Evolutionary conservation across 768 basidiomycete genomes (phyloP).

Genomic region (Boletellus sp.): DNA sequence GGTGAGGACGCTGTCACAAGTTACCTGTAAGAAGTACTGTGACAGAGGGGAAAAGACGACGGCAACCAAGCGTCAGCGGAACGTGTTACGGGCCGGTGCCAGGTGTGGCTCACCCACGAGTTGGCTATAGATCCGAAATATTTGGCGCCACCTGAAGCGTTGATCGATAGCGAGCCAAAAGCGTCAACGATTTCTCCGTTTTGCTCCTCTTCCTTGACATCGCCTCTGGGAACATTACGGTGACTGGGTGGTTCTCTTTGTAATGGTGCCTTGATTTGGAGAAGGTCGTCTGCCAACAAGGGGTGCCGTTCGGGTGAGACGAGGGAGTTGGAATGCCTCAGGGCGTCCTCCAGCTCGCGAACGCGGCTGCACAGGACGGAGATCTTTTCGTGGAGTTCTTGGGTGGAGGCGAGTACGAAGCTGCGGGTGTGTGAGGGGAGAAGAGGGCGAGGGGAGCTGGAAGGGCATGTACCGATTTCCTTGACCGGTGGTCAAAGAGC

Average conservation of each 20-base stretch:
- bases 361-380: constrained; percentile 68
- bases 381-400: constrained; percentile 82
- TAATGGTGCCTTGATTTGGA: constrained; percentile 72
- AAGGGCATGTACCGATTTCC: constrained; percentile 59
- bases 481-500: constrained; percentile 77
- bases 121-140: constrained; percentile 76
- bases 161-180: constrained; percentile 76
- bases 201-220: constrained; percentile 59
- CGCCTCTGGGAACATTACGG: constrained; percentile 35
- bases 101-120: constrained; percentile 52
- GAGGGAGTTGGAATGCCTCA: constrained; percentile 56
- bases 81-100: neutral
- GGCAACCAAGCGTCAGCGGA: constrained; percentile 7
- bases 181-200: constrained; percentile 72
- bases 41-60: neutral
- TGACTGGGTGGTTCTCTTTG: constrained; percentile 56
- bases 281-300: constrained; percentile 65
- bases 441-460: neutral
- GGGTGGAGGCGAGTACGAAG: constrained; percentile 76
- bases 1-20: neutral
- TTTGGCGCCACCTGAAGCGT: constrained; percentile 65
- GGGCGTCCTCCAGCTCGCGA: constrained; percentile 70
- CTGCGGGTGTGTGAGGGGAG: constrained; percentile 31
- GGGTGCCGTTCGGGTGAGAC: constrained; percentile 61
- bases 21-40: constrained; percentile 74